A percentile compares a stretch with the other conserved stretches of the same genome.
These are phyloP conservation scores for Colletotrichum neosansevieriae DNA, from an alignment of 2,329 filamentous ascomycete genomes.

Conservation along the genomic window DNA sequence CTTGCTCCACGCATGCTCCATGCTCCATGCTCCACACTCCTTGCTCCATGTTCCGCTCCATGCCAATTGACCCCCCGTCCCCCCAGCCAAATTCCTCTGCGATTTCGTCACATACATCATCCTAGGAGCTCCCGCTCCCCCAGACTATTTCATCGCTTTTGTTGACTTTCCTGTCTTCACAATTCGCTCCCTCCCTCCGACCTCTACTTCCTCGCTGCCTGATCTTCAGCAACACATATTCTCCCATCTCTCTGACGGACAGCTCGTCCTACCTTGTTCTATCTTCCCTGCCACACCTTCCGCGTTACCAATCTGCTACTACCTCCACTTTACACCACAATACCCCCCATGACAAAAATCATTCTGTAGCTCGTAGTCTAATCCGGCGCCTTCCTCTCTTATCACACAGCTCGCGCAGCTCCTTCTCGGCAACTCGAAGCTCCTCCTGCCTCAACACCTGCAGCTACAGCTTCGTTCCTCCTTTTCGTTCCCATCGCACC, in stretches of 20 bases:
- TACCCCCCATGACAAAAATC: constrained; percentile 26
- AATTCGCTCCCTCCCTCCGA: too few species aligned
- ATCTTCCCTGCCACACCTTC: constrained; percentile 8
- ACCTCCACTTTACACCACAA: constrained; percentile 45
- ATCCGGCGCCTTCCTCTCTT: constrained; percentile 39
- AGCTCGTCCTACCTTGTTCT: too few species aligned
- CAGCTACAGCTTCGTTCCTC: constrained; percentile 47
- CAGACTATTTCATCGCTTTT: constrained; percentile 8
- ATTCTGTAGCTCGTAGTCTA: constrained; percentile 40
- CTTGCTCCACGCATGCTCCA: constrained; percentile 24
- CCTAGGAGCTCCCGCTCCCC: constrained; percentile 29
- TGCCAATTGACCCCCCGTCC: constrained; percentile 33
- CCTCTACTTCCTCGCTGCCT: background rate
- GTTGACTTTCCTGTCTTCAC: constrained; percentile 10
- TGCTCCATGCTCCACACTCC: constrained; percentile 19
- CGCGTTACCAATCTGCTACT: constrained; percentile 43
- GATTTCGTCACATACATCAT: constrained; percentile 41
- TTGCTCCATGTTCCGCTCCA: constrained; percentile 34
- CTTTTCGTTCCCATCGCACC: constrained; percentile 40
- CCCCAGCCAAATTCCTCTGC: constrained; percentile 34
- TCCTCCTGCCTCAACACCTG: constrained; percentile 41
- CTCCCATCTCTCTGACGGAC: background rate
- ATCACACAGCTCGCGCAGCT: constrained; percentile 62
- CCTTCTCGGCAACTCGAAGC: constrained; percentile 62
- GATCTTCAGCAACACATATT: background rate